Evolutionary conservation across 2,329 filamentous ascomycete species (phyloP).

Genomic region (Fusarium sp.): DNA sequence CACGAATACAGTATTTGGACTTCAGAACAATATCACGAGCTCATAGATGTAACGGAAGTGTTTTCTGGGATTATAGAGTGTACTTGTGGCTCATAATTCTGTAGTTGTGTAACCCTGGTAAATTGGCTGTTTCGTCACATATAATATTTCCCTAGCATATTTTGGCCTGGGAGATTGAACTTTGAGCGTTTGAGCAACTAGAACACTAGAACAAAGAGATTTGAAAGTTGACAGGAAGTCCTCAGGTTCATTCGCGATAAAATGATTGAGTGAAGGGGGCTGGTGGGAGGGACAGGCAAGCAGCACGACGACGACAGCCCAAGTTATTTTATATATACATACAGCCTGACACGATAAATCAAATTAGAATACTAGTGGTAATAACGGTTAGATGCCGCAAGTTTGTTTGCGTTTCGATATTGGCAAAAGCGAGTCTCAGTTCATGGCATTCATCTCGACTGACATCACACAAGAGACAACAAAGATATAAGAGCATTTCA

Average conservation of each 20-base stretch:
- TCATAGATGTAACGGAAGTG: neutral
- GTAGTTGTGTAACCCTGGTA: neutral
- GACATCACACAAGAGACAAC: neutral
- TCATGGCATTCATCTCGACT: neutral
- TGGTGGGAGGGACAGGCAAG: neutral
- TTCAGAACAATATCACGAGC: neutral
- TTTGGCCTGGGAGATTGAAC: neutral
- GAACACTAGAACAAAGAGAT: neutral
- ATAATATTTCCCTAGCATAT: slow-evolving; percentile 3
- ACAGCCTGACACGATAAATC: too few relatives aligned
- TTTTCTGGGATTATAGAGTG: neutral
- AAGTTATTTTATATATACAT: too few relatives aligned
- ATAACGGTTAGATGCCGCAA: neutral
- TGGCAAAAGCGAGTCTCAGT: too few relatives aligned
- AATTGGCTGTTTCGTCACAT: neutral
- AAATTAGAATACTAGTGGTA: neutral
- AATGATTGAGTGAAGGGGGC: neutral
- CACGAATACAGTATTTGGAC: neutral
- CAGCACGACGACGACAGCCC: too few relatives aligned
- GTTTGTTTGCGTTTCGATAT: rapidly evolving
- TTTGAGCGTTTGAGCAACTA: neutral
- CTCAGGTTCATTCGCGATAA: rapidly evolving
- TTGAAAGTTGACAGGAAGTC: rapidly evolving
- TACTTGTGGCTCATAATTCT: neutral
- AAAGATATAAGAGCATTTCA: slow-evolving; percentile 43